phyloP scores from a whole-genome alignment of 2,329 filamentous ascomycete genomes.

The Zasmidium citrigriseum region DNA sequence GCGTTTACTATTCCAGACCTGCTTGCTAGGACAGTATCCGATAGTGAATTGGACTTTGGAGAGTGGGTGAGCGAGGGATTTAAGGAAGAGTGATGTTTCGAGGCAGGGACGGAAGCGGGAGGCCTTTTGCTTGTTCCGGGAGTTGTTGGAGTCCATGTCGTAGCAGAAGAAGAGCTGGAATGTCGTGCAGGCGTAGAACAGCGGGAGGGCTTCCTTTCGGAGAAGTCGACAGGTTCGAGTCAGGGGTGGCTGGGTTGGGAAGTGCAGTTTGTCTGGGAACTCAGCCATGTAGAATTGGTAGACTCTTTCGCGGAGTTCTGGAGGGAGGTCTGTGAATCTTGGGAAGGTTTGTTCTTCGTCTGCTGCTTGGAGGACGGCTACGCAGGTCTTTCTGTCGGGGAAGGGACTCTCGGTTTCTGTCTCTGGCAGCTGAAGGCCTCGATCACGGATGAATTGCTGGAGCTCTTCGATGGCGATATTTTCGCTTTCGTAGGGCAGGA shows the following conservation, averaged over 20 bases:
- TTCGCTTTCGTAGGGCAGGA: background rate
- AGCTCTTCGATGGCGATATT: background rate
- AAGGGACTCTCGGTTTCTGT: background rate
- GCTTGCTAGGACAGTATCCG: no score
- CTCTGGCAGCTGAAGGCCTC: background rate
- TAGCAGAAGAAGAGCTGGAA: background rate
- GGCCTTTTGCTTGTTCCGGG: background rate
- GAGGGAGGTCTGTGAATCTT: slow-evolving; percentile 6
- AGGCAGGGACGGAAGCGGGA: background rate
- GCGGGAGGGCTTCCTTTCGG: slow-evolving; percentile 4
- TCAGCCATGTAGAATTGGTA: slow-evolving; percentile 4
- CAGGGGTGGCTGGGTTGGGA: slow-evolving; percentile 11
- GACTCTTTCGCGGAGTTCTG: slow-evolving; percentile 10
- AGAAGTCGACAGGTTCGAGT: slow-evolving; percentile 1
- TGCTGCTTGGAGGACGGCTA: background rate
- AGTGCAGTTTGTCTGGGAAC: background rate
- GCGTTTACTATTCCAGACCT: no score
- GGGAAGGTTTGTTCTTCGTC: background rate
- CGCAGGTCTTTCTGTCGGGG: background rate
- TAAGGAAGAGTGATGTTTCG: no score
- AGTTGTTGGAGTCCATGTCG: background rate
- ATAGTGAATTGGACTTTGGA: no score
- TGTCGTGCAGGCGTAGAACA: slow-evolving; percentile 2
- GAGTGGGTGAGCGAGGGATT: no score
- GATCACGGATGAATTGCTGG: background rate